Evolutionary conservation across 345 rosid species (phyloP).

Genomic region (Erucastrum elatum): DNA sequence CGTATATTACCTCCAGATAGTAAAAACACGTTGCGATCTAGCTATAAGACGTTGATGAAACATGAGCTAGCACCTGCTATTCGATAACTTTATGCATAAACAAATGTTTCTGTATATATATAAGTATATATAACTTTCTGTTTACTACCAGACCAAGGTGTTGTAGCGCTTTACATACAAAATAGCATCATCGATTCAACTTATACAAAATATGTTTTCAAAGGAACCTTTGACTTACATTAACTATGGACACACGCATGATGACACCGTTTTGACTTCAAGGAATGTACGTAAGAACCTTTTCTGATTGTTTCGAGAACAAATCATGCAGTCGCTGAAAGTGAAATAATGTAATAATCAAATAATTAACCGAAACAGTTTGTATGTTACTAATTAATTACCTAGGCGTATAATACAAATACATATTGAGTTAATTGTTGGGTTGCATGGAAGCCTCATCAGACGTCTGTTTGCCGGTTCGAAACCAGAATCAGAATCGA

Average conservation of each 20-base stretch:
- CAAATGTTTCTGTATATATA: background rate
- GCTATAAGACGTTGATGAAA: background rate
- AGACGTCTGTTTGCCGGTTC: no score
- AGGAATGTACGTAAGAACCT: constrained; percentile 1
- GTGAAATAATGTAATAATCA: background rate
- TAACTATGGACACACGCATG: background rate
- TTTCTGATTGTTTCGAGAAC: background rate
- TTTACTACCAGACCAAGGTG: background rate
- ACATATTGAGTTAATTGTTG: background rate
- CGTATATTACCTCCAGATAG: background rate
- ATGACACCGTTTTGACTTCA: background rate
- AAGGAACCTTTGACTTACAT: constrained; percentile 9
- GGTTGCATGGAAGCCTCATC: no score
- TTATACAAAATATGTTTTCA: background rate
- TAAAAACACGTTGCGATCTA: background rate
- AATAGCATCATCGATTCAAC: background rate
- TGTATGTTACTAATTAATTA: background rate
- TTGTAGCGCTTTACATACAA: background rate
- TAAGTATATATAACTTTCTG: background rate
- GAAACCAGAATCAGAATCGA: no score
- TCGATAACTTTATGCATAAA: constrained; percentile 3
- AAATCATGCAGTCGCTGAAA: constrained; percentile 1
- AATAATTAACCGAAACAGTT: background rate
- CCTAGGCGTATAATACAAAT: constrained; percentile 9
- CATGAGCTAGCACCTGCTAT: background rate